These are phyloP conservation scores for Brassica cretica DNA, from an alignment of 345 rosid species.

Conservation along the genomic window DNA sequence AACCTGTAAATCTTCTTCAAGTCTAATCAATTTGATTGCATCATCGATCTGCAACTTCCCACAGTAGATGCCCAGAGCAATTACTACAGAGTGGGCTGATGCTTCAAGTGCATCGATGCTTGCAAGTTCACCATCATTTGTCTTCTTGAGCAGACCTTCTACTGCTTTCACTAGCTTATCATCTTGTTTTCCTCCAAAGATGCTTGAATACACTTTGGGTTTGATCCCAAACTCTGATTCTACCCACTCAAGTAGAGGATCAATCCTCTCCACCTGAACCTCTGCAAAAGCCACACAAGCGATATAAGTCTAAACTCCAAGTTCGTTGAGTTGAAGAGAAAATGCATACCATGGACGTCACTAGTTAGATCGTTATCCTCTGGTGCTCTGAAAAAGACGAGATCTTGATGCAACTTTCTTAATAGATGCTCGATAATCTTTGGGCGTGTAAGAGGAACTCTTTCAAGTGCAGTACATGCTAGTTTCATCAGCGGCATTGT, in stretches of 20 bases:
- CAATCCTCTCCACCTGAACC: constrained; percentile 75
- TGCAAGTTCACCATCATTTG: constrained; percentile 80
- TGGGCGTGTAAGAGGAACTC: constrained; percentile 82
- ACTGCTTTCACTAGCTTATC: constrained; percentile 71
- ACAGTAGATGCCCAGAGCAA: constrained; percentile 62
- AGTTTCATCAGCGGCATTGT: constrained; percentile 98
- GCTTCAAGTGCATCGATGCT: constrained; percentile 87
- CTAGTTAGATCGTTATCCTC: constrained; percentile 61
- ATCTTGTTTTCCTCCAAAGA: constrained; percentile 88
- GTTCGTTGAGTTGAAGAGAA: background rate
- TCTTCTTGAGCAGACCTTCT: constrained; percentile 60
- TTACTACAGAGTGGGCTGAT: constrained; percentile 75
- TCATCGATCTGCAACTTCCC: constrained; percentile 84
- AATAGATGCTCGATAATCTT: constrained; percentile 63
- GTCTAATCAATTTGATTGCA: constrained; percentile 81
- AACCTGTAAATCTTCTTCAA: constrained; percentile 98
- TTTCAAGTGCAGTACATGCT: constrained; percentile 93
- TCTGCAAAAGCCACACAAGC: constrained; percentile 46
- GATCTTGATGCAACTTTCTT: constrained; percentile 76
- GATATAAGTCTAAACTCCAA: background rate
- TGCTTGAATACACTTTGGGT: constrained; percentile 72
- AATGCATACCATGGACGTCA: constrained; percentile 59
- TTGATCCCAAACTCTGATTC: constrained; percentile 77
- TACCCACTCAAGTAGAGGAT: constrained; percentile 85
- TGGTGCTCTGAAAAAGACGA: constrained; percentile 85